phyloP scores from a whole-genome alignment of 116 monocot species.

The Phalaenopsis hybrid region DNA sequence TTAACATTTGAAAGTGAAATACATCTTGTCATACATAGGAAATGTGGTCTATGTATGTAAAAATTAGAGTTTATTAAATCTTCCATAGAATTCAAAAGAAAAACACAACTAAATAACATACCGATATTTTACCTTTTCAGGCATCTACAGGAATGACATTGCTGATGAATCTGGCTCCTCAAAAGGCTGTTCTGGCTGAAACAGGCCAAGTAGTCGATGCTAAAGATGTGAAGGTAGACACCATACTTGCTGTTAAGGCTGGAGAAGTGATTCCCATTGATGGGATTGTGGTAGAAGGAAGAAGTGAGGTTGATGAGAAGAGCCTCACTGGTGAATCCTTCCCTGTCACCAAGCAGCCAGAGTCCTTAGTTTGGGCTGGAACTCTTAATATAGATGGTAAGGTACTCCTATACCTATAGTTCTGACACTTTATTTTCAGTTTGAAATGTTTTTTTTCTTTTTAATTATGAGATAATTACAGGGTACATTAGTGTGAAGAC shows the following conservation, averaged over 20 bases:
- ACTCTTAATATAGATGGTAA: slow-evolving; percentile 86
- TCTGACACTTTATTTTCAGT: background rate
- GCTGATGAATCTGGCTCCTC: slow-evolving; percentile 84
- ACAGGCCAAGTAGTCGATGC: slow-evolving; percentile 60
- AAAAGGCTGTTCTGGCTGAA: slow-evolving; percentile 78
- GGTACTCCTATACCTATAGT: background rate
- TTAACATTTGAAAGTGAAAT: too few species aligned
- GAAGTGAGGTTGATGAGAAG: slow-evolving; percentile 77
- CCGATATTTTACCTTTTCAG: slow-evolving; percentile 20
- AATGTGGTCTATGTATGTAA: too few species aligned
- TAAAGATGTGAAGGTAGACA: slow-evolving; percentile 48
- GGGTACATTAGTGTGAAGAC: slow-evolving; percentile 87
- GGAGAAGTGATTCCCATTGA: slow-evolving; percentile 92
- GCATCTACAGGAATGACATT: slow-evolving; percentile 80
- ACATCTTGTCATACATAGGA: too few species aligned
- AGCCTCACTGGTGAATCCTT: slow-evolving; percentile 87
- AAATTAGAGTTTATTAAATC: too few species aligned
- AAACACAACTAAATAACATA: background rate
- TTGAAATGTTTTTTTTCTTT: background rate
- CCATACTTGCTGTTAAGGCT: slow-evolving; percentile 76
- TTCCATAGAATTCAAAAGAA: too few species aligned
- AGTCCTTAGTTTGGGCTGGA: slow-evolving; percentile 85
- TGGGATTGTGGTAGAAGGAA: slow-evolving; percentile 73
- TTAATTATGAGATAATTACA: slow-evolving; percentile 17
- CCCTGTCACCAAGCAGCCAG: slow-evolving; percentile 69